Conservation (phyloP, 768 basidiomycete genomes). For the Mycena vitilis region DNA sequence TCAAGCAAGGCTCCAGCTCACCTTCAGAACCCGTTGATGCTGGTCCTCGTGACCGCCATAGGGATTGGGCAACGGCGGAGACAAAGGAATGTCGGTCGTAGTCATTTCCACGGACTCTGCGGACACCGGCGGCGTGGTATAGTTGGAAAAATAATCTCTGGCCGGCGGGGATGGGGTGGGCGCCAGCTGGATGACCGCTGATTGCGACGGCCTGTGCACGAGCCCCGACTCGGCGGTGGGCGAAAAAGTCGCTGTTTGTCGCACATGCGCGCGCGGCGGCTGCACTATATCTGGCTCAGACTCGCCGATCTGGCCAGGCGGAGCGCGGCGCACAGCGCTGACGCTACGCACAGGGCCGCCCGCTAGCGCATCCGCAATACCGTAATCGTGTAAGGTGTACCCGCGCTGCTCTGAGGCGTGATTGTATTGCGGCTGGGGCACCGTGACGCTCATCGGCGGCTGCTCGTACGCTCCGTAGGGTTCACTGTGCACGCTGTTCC, state of each 20-base stretch:
- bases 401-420: background rate
- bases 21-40: background rate
- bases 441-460: background rate
- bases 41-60: background rate
- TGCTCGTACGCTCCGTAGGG: background rate
- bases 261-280: slow-evolving; percentile 4
- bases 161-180: background rate
- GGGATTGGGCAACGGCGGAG: slow-evolving; percentile 3
- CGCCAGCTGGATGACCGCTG: background rate
- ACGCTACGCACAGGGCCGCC: background rate
- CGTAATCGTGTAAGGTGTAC: background rate
- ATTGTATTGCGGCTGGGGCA: background rate
- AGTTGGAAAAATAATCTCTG: background rate
- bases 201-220: slow-evolving; percentile 8
- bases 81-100: background rate
- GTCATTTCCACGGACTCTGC: background rate
- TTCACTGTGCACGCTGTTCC: background rate
- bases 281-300: background rate
- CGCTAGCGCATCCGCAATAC: background rate
- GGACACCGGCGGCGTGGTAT: background rate
- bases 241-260: background rate
- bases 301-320: background rate
- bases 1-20: background rate
- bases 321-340: background rate
- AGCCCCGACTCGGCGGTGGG: background rate